phyloP scores from a whole-genome alignment of 2,329 filamentous ascomycete species.

The Trichophyton rubrum region DNA sequence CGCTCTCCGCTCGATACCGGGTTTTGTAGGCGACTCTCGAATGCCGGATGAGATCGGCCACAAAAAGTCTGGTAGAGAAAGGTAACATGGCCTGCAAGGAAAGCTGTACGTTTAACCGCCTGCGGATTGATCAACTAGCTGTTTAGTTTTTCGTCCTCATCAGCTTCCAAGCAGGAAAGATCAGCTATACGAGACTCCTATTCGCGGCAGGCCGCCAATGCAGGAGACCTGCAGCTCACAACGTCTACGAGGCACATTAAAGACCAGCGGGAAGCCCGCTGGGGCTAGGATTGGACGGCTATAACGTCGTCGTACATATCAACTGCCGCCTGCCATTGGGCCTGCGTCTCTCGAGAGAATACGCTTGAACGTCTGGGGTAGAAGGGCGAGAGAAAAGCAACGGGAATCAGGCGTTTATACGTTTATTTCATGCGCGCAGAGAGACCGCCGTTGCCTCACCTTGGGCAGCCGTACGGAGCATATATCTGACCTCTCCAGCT shows the following conservation, averaged over 20 bases:
- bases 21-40: background rate
- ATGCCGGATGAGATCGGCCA: background rate
- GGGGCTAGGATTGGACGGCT: background rate
- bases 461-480: conserved; percentile 21
- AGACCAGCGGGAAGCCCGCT: background rate
- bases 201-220: background rate
- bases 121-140: background rate
- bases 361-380: conserved; percentile 5
- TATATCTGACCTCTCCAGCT: background rate
- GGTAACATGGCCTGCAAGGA: background rate
- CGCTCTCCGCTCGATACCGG: background rate
- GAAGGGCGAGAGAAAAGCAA: conserved; percentile 4
- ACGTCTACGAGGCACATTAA: background rate
- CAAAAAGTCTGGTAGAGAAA: background rate
- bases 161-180: background rate
- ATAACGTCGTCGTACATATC: background rate
- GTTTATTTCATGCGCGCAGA: conserved; percentile 4
- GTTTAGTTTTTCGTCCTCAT: too few relatives aligned
- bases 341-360: background rate
- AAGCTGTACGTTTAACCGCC: background rate
- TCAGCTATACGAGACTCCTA: background rate
- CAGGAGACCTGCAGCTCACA: background rate
- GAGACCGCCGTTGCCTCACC: conserved; percentile 26
- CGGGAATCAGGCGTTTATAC: conserved; percentile 15
- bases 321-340: background rate